Percentiles rank a stretch among this genome's conserved stretches.
Conservation (phyloP, 148 eudicot species). For the Camellia sinensis region DNA sequence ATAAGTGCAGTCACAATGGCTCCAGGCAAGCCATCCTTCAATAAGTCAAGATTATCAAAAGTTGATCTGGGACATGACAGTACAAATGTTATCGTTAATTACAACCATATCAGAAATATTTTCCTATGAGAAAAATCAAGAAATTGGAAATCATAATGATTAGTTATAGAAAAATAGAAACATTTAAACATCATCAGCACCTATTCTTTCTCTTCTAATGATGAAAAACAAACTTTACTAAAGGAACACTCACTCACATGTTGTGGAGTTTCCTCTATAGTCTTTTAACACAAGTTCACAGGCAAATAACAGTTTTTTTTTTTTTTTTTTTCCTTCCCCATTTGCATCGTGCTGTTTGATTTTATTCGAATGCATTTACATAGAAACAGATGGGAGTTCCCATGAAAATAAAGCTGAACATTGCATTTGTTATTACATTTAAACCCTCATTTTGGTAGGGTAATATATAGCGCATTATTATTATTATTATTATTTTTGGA, state of each 20-base stretch:
- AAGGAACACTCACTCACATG: not conserved
- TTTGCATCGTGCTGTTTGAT: not conserved
- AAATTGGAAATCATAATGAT: not conserved
- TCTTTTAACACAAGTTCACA: not conserved
- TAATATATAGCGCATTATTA: no score
- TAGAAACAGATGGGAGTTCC: not conserved
- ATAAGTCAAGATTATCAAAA: constrained; percentile 66
- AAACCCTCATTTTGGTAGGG: no score
- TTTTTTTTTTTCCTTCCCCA: no score
- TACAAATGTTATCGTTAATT: not conserved
- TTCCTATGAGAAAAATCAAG: not conserved
- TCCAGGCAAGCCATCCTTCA: constrained; percentile 90
- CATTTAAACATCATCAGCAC: not conserved
- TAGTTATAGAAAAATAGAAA: not conserved
- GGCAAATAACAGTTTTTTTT: not conserved
- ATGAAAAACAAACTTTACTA: no score
- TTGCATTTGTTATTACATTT: not conserved
- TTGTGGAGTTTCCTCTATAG: not conserved
- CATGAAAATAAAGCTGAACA: not conserved
- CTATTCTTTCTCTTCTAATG: not conserved
- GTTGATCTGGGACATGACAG: constrained; percentile 61
- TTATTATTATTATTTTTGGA: no score
- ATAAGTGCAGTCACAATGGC: constrained; percentile 84
- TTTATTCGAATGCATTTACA: not conserved
- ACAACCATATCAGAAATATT: not conserved